A percentile compares a stretch with the other conserved stretches of the same genome.
phyloP scores from a whole-genome alignment of 108 stramenopile genomes.

The Nitzschia inconspicua region DNA sequence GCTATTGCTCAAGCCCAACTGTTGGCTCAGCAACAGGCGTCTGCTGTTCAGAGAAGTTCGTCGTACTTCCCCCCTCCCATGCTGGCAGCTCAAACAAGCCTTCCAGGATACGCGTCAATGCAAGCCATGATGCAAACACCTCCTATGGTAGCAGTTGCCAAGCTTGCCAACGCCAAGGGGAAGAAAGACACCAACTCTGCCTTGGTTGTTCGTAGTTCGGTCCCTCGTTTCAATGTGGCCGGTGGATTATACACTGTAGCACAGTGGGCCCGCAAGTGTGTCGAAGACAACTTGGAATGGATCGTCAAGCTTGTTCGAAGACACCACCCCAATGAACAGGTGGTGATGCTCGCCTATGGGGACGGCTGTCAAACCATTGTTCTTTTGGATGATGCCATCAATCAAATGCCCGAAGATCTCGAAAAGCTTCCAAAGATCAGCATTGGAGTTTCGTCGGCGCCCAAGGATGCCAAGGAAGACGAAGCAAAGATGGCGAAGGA shows the following conservation, averaged over 20 bases:
- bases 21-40: no score
- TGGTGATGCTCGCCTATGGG: slow-evolving; percentile 29
- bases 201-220: slow-evolving; percentile 19
- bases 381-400: slow-evolving; percentile 26
- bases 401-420: slow-evolving; percentile 22
- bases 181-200: slow-evolving; percentile 9
- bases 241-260: slow-evolving; percentile 18
- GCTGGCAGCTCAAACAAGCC: no score
- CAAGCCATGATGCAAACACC: not conserved
- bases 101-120: no score
- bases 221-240: slow-evolving; percentile 15
- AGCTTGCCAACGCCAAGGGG: slow-evolving; percentile 20
- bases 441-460: slow-evolving; percentile 19
- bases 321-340: slow-evolving; percentile 9
- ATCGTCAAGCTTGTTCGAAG: slow-evolving; percentile 27
- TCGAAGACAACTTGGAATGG: slow-evolving; percentile 36
- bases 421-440: slow-evolving; percentile 21
- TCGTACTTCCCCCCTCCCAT: not conserved
- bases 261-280: slow-evolving; percentile 28
- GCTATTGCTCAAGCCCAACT: no score
- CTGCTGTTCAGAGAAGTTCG: not conserved
- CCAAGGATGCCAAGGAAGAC: slow-evolving; percentile 4
- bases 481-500: slow-evolving; percentile 21
- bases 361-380: slow-evolving; percentile 37
- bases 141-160: slow-evolving; percentile 30